phyloP scores from a whole-genome alignment of 148 eudicot genomes.

The Amaranthus hypochondriacus region DNA sequence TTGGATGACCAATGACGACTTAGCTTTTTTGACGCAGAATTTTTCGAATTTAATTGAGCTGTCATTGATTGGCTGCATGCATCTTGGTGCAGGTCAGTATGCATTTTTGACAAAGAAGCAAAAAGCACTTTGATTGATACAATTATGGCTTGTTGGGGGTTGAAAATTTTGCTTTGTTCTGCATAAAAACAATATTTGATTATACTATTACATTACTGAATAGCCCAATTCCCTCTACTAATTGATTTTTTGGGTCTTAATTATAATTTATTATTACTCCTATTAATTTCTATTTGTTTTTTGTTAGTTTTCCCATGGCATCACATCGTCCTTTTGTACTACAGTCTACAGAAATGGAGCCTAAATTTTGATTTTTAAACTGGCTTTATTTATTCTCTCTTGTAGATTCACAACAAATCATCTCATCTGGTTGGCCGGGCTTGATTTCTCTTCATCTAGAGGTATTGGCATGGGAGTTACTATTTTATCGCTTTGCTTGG shows the following conservation, averaged over 20 bases:
- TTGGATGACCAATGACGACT: slow-evolving; percentile 75
- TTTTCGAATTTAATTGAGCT: slow-evolving; percentile 50
- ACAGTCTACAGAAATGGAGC: neutral
- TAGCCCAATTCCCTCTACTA: neutral
- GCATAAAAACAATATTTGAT: neutral
- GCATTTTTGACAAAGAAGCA: neutral
- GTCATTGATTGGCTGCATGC: slow-evolving; percentile 66
- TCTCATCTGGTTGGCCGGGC: slow-evolving; percentile 88
- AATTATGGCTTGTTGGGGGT: neutral
- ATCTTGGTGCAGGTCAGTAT: slow-evolving; percentile 57
- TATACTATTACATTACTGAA: neutral
- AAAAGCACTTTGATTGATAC: neutral
- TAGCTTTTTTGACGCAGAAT: slow-evolving; percentile 52
- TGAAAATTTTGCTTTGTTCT: neutral
- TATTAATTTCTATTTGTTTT: neutral
- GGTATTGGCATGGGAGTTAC: slow-evolving; percentile 26
- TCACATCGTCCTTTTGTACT: neutral
- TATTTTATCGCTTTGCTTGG: neutral
- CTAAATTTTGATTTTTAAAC: neutral
- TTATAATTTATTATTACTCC: neutral
- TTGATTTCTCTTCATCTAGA: slow-evolving; percentile 68
- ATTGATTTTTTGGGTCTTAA: too few species aligned
- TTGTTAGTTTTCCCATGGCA: neutral
- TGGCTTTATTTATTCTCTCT: slow-evolving; percentile 8
- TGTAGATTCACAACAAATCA: slow-evolving; percentile 68